These are phyloP conservation scores for Setaria viridis DNA, from an alignment of 202 grass and related monocot genomes.

Conservation along the genomic window DNA sequence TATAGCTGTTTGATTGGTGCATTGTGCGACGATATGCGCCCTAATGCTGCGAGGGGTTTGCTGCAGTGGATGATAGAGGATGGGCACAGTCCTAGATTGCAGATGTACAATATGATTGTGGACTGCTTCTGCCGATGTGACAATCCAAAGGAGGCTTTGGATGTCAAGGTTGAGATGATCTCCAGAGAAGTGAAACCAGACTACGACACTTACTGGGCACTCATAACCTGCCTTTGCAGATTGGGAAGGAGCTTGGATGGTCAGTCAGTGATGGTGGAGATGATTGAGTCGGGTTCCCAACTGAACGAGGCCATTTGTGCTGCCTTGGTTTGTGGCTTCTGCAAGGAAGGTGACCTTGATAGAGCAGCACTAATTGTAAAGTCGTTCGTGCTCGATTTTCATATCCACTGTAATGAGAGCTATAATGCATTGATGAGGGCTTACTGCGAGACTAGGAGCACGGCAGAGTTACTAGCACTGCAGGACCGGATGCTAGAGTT, in stretches of 20 bases:
- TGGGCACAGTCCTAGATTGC: constrained; percentile 58
- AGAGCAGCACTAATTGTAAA: constrained; percentile 67
- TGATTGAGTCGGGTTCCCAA: constrained; percentile 51
- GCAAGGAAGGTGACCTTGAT: constrained; percentile 63
- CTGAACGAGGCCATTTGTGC: constrained; percentile 65
- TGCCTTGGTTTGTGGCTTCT: constrained; percentile 73
- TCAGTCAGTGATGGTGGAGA: constrained; percentile 64
- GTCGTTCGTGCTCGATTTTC: constrained; percentile 63
- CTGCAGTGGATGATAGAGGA: constrained; percentile 78
- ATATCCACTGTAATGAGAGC: constrained; percentile 64
- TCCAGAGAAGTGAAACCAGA: constrained; percentile 59
- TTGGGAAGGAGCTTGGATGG: constrained; percentile 62
- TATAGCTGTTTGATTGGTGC: constrained; percentile 63
- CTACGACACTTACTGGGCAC: constrained; percentile 50
- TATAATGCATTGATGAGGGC: constrained; percentile 72
- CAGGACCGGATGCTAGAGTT: constrained; percentile 76
- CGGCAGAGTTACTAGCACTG: constrained; percentile 57
- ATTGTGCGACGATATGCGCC: constrained; percentile 65
- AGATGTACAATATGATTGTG: constrained; percentile 78
- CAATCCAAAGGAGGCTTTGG: constrained; percentile 61
- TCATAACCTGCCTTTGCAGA: constrained; percentile 73
- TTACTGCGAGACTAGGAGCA: constrained; percentile 62
- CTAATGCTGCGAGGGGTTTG: constrained; percentile 74
- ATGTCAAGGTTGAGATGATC: constrained; percentile 73
- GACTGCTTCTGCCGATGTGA: constrained; percentile 64